Evolutionary conservation across 2,329 filamentous ascomycete genomes (phyloP).

Genomic region (Fusarium chlamydosporum): DNA sequence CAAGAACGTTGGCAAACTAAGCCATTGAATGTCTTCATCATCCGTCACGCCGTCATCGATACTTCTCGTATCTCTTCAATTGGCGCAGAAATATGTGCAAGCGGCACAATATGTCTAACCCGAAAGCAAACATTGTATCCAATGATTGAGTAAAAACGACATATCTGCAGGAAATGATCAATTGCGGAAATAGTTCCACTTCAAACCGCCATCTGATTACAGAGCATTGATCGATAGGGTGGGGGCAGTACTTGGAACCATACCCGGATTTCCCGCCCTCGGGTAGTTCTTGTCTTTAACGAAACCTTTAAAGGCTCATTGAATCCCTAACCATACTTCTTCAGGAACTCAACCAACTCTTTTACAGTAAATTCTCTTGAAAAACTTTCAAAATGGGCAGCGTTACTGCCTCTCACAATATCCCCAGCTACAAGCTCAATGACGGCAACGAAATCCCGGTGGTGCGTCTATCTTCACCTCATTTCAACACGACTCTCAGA

Average conservation of each 20-base stretch:
- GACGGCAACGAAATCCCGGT: conserved; percentile 81
- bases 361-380: neutral
- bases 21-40: too few species aligned
- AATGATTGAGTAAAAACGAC: neutral
- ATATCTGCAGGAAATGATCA: neutral
- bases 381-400: conserved; percentile 31
- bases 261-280: neutral
- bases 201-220: conserved; percentile 2
- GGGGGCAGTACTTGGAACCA: conserved; percentile 4
- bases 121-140: neutral
- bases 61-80: neutral
- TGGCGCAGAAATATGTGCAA: neutral
- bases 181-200: conserved; percentile 7
- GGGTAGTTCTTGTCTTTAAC: neutral
- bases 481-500: neutral
- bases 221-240: conserved; percentile 1
- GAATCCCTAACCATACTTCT: neutral
- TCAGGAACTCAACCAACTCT: neutral
- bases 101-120: neutral
- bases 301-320: neutral
- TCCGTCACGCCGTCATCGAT: conserved; percentile 1
- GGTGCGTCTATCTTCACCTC: conserved; percentile 58
- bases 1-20: too few species aligned
- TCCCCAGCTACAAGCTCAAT: conserved; percentile 77
- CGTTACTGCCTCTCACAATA: conserved; percentile 41